Evolutionary conservation across 1,284 basidiomycete species (phyloP).

Genomic region (Veloporphyrellus conicus): DNA sequence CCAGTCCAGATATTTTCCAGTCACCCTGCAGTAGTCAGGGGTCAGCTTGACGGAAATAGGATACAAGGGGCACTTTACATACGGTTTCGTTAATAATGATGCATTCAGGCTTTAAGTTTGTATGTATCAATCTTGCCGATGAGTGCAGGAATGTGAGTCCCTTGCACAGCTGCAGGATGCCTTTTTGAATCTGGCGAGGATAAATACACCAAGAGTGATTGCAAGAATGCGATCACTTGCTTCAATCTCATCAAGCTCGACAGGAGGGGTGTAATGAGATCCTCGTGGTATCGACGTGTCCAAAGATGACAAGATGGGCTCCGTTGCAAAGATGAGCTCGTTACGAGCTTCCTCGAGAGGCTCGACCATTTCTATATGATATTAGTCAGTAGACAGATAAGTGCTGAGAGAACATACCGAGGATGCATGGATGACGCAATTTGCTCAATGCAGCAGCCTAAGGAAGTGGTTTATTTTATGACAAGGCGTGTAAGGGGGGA

Average conservation of each 20-base stretch:
- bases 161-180: constrained; percentile 89
- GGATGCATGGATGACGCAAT: constrained; percentile 88
- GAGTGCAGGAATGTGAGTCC: constrained; percentile 90
- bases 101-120: constrained; percentile 84
- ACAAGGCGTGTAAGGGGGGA: not conserved
- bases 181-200: constrained; percentile 85
- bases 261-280: constrained; percentile 49
- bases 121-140: constrained; percentile 87
- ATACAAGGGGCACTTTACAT: constrained; percentile 34
- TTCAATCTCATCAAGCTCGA: constrained; percentile 89
- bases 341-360: constrained; percentile 92
- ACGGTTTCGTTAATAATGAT: constrained; percentile 86
- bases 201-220: constrained; percentile 9
- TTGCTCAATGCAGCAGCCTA: constrained; percentile 84
- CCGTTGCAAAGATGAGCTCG: constrained; percentile 91
- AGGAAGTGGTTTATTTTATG: constrained; percentile 2
- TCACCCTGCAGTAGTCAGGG: constrained; percentile 64
- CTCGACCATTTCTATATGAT: constrained; percentile 84
- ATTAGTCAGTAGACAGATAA: constrained; percentile 10
- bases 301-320: constrained; percentile 77
- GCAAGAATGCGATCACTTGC: constrained; percentile 39
- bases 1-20: constrained; percentile 95
- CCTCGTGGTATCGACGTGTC: constrained; percentile 68
- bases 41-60: constrained; percentile 3
- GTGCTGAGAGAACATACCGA: constrained; percentile 50